Percentiles rank a stretch among this genome's conserved stretches.
phyloP scores from a whole-genome alignment of 176 grass and related monocot genomes.

The Raddia distichophylla region DNA sequence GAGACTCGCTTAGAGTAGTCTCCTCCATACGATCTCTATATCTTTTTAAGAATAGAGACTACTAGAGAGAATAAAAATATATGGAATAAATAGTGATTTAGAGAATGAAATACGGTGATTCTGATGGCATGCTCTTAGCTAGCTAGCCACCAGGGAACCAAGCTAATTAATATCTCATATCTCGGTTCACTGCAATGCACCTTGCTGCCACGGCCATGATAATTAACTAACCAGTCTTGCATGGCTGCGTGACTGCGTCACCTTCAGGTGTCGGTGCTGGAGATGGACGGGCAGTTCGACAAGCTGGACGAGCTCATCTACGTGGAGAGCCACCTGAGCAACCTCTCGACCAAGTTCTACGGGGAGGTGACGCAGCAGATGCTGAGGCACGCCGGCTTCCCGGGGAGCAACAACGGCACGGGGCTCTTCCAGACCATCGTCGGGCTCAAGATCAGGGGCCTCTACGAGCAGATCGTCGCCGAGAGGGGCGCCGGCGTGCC shows the following conservation, averaged over 20 bases:
- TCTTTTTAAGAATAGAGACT: too few relatives aligned
- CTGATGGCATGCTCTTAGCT: too few relatives aligned
- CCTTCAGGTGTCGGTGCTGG: constrained; percentile 44
- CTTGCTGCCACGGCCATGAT: neutral
- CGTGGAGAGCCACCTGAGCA: constrained; percentile 62
- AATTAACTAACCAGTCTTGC: neutral
- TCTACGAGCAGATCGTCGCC: constrained; percentile 51
- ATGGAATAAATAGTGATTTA: too few relatives aligned
- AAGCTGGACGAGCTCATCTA: constrained; percentile 58
- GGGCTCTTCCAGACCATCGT: constrained; percentile 71
- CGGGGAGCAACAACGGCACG: constrained; percentile 70
- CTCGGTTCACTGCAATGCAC: too few relatives aligned
- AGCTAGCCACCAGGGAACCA: too few relatives aligned
- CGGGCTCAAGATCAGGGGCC: constrained; percentile 66
- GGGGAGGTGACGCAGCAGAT: constrained; percentile 69
- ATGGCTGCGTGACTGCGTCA: neutral
- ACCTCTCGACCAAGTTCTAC: constrained; percentile 55
- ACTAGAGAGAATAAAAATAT: too few relatives aligned
- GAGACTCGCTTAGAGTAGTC: too few relatives aligned
- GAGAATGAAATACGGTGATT: too few relatives aligned
- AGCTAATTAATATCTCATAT: too few relatives aligned
- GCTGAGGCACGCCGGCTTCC: constrained; percentile 56
- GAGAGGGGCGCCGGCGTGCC: constrained; percentile 6
- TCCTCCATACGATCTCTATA: too few relatives aligned
- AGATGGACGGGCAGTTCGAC: constrained; percentile 62